These are phyloP conservation scores for Haplosporangium gracile DNA, from an alignment of 192 early-diverging fungal species.

Conservation along the genomic window DNA sequence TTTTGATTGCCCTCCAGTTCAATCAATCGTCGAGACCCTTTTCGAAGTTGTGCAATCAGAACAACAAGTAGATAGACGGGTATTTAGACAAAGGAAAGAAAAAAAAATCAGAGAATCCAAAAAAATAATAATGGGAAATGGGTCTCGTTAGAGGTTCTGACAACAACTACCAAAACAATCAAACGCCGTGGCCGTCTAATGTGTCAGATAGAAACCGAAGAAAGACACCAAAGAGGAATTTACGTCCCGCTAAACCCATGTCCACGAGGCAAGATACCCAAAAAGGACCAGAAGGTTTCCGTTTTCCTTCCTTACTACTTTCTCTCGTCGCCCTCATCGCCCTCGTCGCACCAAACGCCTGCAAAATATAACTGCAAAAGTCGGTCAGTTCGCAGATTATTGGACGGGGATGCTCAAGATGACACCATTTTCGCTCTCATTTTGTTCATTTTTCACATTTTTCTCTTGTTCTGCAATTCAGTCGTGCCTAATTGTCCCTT, in stretches of 20 bases:
- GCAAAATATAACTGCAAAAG: neutral
- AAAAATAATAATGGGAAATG: neutral
- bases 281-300: too few relatives aligned
- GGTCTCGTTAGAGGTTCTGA: neutral
- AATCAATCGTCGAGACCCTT: neutral
- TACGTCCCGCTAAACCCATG: neutral
- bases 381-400: neutral
- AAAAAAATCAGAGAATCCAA: too few relatives aligned
- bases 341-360: neutral
- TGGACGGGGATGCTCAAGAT: constrained; percentile 9
- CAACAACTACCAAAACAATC: too few relatives aligned
- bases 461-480: neutral
- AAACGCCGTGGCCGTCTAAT: neutral
- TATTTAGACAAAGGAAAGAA: too few relatives aligned
- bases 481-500: neutral
- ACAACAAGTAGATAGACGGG: neutral
- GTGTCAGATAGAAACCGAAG: neutral
- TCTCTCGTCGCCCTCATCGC: too few relatives aligned
- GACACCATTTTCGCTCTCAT: constrained; percentile 51
- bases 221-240: too few relatives aligned
- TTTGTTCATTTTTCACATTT: neutral
- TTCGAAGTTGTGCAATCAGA: neutral
- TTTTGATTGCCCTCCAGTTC: neutral
- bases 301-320: too few relatives aligned
- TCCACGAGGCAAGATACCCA: neutral